Conservation (phyloP, 805 yeast species). For the Candida boidinii region DNA sequence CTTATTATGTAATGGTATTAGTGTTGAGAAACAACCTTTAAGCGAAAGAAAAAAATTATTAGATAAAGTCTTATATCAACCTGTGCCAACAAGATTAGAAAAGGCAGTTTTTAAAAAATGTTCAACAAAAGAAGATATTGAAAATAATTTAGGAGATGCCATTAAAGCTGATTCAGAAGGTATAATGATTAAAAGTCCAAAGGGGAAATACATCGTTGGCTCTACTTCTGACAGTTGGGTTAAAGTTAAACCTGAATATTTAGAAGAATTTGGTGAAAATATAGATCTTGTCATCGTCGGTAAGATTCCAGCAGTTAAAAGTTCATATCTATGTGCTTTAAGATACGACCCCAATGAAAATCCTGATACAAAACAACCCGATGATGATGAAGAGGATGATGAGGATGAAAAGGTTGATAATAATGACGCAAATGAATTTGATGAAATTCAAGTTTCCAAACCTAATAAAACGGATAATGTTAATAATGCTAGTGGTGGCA, state of each 20-base stretch:
- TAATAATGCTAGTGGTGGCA: neutral
- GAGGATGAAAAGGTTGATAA: constrained; percentile 3
- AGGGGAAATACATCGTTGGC: constrained; percentile 52
- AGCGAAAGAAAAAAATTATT: constrained; percentile 48
- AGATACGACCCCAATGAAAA: too few species aligned
- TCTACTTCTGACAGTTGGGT: constrained; percentile 60
- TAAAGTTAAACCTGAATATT: constrained; percentile 85
- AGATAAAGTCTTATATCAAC: constrained; percentile 29
- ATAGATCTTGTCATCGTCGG: constrained; percentile 78
- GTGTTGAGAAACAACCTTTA: constrained; percentile 48
- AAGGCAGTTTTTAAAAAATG: constrained; percentile 34
- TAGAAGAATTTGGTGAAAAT: constrained; percentile 80
- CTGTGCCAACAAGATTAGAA: constrained; percentile 41
- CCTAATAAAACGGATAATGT: neutral
- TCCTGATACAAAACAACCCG: constrained; percentile 22
- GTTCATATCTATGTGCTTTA: constrained; percentile 68
- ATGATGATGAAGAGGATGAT: constrained; percentile 2
- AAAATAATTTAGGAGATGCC: constrained; percentile 44
- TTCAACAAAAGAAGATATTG: constrained; percentile 41
- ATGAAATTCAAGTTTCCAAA: too few species aligned
- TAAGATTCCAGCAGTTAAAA: constrained; percentile 61
- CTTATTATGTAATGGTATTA: constrained; percentile 56
- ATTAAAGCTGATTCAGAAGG: constrained; percentile 72
- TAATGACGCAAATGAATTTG: neutral
- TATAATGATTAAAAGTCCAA: constrained; percentile 59